phyloP scores from a whole-genome alignment of 345 rosid genomes.

The Bretschneidera sinensis region DNA sequence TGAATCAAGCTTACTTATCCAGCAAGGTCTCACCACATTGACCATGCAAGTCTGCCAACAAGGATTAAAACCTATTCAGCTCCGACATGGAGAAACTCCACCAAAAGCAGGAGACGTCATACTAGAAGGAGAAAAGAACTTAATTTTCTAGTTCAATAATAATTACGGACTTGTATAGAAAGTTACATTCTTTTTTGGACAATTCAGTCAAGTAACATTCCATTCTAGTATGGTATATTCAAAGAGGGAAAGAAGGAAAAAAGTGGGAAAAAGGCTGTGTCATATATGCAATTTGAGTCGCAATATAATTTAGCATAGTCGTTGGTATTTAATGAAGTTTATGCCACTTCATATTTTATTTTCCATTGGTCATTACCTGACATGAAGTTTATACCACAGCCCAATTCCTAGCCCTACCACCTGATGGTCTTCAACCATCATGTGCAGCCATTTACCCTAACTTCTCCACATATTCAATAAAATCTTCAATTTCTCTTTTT shows the following conservation, averaged over 20 bases:
- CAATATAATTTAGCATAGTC: not conserved
- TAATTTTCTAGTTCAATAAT: not conserved
- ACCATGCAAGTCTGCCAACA: slow-evolving; percentile 59
- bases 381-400: too few relatives aligned
- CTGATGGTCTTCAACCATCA: not conserved
- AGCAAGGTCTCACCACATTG: slow-evolving; percentile 82
- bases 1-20: slow-evolving; percentile 85
- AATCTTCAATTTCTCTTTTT: not conserved
- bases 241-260: too few relatives aligned
- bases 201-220: too few relatives aligned
- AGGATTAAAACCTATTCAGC: slow-evolving; percentile 11
- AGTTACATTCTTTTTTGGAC: too few relatives aligned
- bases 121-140: not conserved
- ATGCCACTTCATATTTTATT: not conserved
- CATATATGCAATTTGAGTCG: not conserved
- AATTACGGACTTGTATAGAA: too few relatives aligned
- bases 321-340: not conserved
- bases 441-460: not conserved
- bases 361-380: not conserved
- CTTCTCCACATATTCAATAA: not conserved
- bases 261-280: not conserved
- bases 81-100: not conserved
- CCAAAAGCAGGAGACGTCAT: not conserved
- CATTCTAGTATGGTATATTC: too few relatives aligned
- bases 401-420: too few relatives aligned